These are phyloP conservation scores for Sporisorium graminicola DNA, from an alignment of 1,284 basidiomycete species.

Conservation along the genomic window DNA sequence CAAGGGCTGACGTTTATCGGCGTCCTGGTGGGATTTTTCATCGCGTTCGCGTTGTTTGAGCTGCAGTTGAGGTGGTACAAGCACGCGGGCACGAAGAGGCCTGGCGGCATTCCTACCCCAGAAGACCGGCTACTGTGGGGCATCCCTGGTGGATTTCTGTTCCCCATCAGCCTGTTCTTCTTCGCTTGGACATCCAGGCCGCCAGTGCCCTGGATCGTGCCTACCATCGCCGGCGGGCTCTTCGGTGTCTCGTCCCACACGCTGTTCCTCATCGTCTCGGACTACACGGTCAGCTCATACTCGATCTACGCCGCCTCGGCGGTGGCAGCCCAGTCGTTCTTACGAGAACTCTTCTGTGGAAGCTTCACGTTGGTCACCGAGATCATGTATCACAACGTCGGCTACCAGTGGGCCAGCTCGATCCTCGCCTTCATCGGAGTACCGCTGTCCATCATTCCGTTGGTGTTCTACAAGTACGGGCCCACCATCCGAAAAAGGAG, in stretches of 20 bases:
- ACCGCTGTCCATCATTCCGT: conserved; percentile 52
- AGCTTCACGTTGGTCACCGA: conserved; percentile 51
- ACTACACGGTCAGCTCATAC: conserved; percentile 58
- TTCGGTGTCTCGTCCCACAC: conserved; percentile 59
- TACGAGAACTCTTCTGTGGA: conserved; percentile 54
- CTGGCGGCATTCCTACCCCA: conserved; percentile 34
- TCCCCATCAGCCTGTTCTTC: conserved; percentile 55
- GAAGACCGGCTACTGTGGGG: conserved; percentile 53
- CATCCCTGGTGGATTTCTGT: conserved; percentile 41
- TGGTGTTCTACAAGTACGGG: conserved; percentile 55
- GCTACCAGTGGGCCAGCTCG: conserved; percentile 55
- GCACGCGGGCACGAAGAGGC: conserved; percentile 35
- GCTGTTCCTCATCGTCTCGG: conserved; percentile 60
- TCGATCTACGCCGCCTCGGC: conserved; percentile 58
- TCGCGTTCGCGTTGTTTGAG: conserved; percentile 47
- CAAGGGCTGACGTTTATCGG: conserved; percentile 58
- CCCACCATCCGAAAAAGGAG: conserved; percentile 51
- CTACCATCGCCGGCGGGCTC: conserved; percentile 44
- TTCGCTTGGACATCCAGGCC: conserved; percentile 63
- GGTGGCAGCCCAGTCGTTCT: conserved; percentile 56
- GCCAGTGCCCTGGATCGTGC: conserved; percentile 56
- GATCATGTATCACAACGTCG: conserved; percentile 52
- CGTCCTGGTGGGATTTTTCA: conserved; percentile 43
- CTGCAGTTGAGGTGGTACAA: conserved; percentile 39
- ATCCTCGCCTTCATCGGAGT: conserved; percentile 56